Evolutionary conservation across 23 red algal species (phyloP).

Genomic region (Gracilaria domingensis): DNA sequence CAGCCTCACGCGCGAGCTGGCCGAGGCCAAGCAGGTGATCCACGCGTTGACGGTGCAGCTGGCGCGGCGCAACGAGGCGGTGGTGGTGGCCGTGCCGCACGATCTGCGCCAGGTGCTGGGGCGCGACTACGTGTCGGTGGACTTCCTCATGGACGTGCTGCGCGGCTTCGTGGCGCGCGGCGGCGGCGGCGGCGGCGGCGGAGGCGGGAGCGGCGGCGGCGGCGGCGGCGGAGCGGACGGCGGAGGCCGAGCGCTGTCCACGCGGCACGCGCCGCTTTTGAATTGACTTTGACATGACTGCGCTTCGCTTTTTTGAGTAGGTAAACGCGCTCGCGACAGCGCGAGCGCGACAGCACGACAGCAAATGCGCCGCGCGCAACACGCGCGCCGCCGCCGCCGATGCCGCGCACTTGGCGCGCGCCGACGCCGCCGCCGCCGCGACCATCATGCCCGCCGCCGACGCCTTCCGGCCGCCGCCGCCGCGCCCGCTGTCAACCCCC

Average conservation of each 20-base stretch:
- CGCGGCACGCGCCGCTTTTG: not conserved
- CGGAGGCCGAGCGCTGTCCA: no score
- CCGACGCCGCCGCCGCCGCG: not conserved
- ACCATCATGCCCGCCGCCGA: no score
- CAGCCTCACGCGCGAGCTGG: constrained; percentile 34
- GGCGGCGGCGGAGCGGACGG: not conserved
- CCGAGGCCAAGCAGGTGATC: constrained; percentile 57
- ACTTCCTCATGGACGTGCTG: constrained; percentile 55
- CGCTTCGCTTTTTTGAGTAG: not conserved
- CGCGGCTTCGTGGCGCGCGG: constrained; percentile 20
- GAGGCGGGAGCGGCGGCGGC: not conserved
- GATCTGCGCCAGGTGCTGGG: constrained; percentile 49
- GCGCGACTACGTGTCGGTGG: constrained; percentile 43
- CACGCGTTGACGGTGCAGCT: constrained; percentile 47
- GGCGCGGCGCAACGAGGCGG: not conserved
- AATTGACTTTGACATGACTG: not conserved
- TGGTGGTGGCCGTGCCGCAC: constrained; percentile 58
- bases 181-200: not conserved
- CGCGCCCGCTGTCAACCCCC: no score
- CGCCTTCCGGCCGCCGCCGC: no score
- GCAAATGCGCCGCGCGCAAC: no score
- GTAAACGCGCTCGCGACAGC: no score
- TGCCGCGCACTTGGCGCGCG: no score
- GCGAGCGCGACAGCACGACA: no score
- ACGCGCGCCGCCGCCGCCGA: no score